phyloP scores from a whole-genome alignment of 805 yeast genomes.

The Suhomyces emberorum region DNA sequence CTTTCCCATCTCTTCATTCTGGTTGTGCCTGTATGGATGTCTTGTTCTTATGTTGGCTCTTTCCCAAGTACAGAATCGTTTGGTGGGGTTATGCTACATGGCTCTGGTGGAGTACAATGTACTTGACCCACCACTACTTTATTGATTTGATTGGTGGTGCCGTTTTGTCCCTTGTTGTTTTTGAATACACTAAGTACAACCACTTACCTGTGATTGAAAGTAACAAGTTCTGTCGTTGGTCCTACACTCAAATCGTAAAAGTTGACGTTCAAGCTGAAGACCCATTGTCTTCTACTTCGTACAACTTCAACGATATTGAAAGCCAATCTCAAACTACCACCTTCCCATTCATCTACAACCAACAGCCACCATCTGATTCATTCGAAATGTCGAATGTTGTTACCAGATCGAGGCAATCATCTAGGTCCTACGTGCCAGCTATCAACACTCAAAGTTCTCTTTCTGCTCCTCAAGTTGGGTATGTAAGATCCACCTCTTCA shows the following conservation, averaged over 20 bases:
- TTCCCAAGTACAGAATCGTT: slow-evolving; percentile 64
- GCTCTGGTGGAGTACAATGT: slow-evolving; percentile 99
- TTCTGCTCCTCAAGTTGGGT: slow-evolving; percentile 11
- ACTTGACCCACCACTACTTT: slow-evolving; percentile 93
- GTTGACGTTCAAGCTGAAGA: slow-evolving; percentile 26
- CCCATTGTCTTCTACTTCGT: slow-evolving; percentile 23
- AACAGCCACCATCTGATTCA: slow-evolving; percentile 7
- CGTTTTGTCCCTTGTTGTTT: slow-evolving; percentile 67
- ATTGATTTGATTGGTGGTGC: slow-evolving; percentile 95
- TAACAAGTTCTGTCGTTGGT: slow-evolving; percentile 66
- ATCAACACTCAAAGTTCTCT: background rate
- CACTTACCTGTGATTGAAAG: slow-evolving; percentile 60
- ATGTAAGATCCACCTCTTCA: slow-evolving; percentile 12
- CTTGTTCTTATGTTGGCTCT: slow-evolving; percentile 75
- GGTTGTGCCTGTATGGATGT: slow-evolving; percentile 96
- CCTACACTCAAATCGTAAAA: slow-evolving; percentile 42
- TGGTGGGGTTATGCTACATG: slow-evolving; percentile 80
- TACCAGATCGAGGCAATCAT: slow-evolving; percentile 27
- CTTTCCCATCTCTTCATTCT: slow-evolving; percentile 80
- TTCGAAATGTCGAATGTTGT: slow-evolving; percentile 23
- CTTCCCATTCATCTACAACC: slow-evolving; percentile 7
- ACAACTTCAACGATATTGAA: slow-evolving; percentile 5
- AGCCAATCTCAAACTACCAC: background rate
- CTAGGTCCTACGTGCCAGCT: slow-evolving; percentile 16
- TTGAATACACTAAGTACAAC: slow-evolving; percentile 63